Conservation (phyloP, 1,139 yeast genomes). For the Lodderomyces metapsilosis region DNA sequence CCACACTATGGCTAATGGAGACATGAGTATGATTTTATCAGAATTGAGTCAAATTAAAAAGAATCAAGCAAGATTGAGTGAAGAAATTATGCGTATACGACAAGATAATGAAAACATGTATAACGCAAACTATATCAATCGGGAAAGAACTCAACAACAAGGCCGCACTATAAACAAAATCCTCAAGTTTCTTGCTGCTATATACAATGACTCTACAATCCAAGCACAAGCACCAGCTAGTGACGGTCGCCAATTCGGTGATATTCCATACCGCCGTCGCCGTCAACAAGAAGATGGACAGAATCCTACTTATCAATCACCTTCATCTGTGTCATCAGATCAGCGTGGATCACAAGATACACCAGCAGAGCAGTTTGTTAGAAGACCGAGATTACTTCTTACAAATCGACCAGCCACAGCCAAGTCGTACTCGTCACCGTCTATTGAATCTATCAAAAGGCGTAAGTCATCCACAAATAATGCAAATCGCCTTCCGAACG, state of each 20-base stretch:
- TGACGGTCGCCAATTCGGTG: not conserved
- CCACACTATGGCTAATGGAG: conserved; percentile 4
- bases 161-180: conserved; percentile 87
- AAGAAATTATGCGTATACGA: conserved; percentile 77
- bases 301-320: conserved; percentile 1
- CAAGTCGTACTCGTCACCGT: conserved; percentile 17
- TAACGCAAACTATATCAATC: conserved; percentile 80
- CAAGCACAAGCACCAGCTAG: not conserved
- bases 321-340: conserved; percentile 1
- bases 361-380: conserved; percentile 3
- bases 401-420: conserved; percentile 13
- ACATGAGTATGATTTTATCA: conserved; percentile 51
- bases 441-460: conserved; percentile 30
- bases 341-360: not conserved
- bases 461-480: conserved; percentile 14
- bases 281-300: not conserved
- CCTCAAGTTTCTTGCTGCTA: conserved; percentile 78
- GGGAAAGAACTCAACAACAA: conserved; percentile 85
- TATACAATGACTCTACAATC: conserved; percentile 60
- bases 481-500: conserved; percentile 33
- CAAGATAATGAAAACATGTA: conserved; percentile 88
- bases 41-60: conserved; percentile 77
- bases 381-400: conserved; percentile 9
- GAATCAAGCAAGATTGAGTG: conserved; percentile 78
- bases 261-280: conserved; percentile 1